Evolutionary conservation across 805 yeast genomes (phyloP).

Genomic region (Kluyveromyces nonfermentans): DNA sequence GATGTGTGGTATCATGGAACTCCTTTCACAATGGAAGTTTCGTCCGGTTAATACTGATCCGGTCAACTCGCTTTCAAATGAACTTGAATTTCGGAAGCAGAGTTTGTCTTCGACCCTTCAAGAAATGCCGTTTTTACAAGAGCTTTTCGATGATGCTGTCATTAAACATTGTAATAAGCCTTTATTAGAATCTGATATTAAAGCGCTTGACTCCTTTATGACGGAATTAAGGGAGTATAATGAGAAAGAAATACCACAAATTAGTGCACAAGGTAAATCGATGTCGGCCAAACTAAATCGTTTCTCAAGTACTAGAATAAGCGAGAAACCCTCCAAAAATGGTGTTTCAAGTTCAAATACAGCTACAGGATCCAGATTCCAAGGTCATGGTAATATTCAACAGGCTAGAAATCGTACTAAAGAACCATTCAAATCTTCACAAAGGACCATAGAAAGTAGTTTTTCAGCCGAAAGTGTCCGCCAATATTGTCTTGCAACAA

Average conservation of each 20-base stretch:
- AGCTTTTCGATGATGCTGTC: conserved; percentile 13
- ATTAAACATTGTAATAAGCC: conserved; percentile 11
- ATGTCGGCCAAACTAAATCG: background rate
- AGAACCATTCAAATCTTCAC: background rate
- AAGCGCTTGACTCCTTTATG: conserved; percentile 7
- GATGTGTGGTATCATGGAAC: conserved; percentile 9
- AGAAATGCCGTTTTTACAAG: conserved; percentile 12
- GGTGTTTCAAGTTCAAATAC: background rate
- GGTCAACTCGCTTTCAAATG: conserved; percentile 6
- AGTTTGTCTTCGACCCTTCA: conserved; percentile 6
- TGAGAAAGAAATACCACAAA: background rate
- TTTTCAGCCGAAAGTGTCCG: background rate
- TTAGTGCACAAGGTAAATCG: background rate
- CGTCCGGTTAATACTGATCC: conserved; percentile 10
- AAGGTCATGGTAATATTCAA: background rate
- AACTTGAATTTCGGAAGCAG: conserved; percentile 3
- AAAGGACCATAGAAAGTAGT: background rate
- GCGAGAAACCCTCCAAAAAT: background rate
- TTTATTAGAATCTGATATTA: conserved; percentile 11
- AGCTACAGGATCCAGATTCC: background rate
- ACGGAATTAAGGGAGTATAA: conserved; percentile 8
- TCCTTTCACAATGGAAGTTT: conserved; percentile 13
- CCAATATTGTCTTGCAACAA: conserved; percentile 22
- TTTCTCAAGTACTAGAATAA: background rate
- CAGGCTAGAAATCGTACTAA: background rate